Percentiles rank a stretch among this genome's conserved stretches.
Evolutionary conservation across 2,329 filamentous ascomycete genomes (phyloP).

Genomic region (Ophidiomyces ophidiicola): DNA sequence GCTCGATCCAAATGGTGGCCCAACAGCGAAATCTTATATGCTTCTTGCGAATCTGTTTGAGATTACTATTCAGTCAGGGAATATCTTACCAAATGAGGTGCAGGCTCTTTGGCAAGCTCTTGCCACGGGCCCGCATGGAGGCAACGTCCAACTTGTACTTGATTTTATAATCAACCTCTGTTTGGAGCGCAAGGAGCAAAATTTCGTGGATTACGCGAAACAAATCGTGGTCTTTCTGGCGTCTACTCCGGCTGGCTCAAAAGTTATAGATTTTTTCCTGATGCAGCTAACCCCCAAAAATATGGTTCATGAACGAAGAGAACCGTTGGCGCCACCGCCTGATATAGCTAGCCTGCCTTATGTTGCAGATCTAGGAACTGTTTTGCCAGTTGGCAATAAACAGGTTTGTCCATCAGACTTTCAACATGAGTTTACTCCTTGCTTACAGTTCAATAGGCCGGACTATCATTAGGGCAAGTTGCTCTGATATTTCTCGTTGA

Average conservation of each 20-base stretch:
- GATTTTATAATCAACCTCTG: slow-evolving; percentile 95
- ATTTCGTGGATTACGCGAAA: slow-evolving; percentile 95
- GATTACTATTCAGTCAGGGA: slow-evolving; percentile 86
- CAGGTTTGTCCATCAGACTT: slow-evolving; percentile 41
- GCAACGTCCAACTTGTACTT: slow-evolving; percentile 85
- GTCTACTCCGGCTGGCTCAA: slow-evolving; percentile 69
- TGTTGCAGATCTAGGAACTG: slow-evolving; percentile 68
- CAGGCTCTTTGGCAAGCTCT: slow-evolving; percentile 95
- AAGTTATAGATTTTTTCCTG: slow-evolving; percentile 86
- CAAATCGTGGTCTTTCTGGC: slow-evolving; percentile 96
- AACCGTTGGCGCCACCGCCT: slow-evolving; percentile 49
- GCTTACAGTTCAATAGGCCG: slow-evolving; percentile 42
- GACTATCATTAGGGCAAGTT: slow-evolving; percentile 83
- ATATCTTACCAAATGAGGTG: slow-evolving; percentile 84
- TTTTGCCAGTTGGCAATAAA: slow-evolving; percentile 78
- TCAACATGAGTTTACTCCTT: background rate
- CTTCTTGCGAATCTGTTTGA: slow-evolving; percentile 88
- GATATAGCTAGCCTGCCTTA: slow-evolving; percentile 72
- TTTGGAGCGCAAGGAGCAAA: slow-evolving; percentile 86
- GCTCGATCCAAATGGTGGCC: slow-evolving; percentile 79
- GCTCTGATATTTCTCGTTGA: slow-evolving; percentile 90
- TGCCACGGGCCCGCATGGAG: slow-evolving; percentile 79
- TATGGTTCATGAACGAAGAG: slow-evolving; percentile 89
- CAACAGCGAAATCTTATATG: slow-evolving; percentile 86
- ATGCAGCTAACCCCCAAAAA: slow-evolving; percentile 85